These are phyloP conservation scores for Tuber brumale DNA, from an alignment of 495 filamentous ascomycete species.

Conservation along the genomic window DNA sequence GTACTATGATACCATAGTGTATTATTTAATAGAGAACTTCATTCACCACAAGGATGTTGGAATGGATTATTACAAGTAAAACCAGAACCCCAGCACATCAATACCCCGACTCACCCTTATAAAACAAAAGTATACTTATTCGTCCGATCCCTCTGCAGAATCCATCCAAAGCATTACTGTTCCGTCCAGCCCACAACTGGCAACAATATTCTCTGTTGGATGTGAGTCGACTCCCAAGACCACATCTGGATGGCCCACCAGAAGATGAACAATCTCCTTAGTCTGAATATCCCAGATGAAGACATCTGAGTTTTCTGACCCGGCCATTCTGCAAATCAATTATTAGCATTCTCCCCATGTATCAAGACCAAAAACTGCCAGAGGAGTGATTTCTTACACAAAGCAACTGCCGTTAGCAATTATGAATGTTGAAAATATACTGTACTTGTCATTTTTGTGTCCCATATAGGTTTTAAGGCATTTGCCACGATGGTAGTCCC, in stretches of 20 bases:
- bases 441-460: constrained; percentile 76
- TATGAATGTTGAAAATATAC: constrained; percentile 71
- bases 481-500: constrained; percentile 84
- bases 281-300: constrained; percentile 82
- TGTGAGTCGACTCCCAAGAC: constrained; percentile 76
- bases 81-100: neutral
- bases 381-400: constrained; percentile 51
- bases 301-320: constrained; percentile 80
- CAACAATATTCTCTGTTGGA: constrained; percentile 47
- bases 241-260: constrained; percentile 66
- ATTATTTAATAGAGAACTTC: neutral
- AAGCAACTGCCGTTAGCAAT: constrained; percentile 49
- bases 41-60: neutral
- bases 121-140: neutral
- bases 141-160: constrained; percentile 17
- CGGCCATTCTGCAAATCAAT: constrained; percentile 50
- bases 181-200: constrained; percentile 59
- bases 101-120: neutral
- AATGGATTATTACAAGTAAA: neutral
- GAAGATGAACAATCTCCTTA: constrained; percentile 71
- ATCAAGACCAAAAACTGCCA: neutral
- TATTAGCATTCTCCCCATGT: neutral
- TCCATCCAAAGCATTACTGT: constrained; percentile 58
- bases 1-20: neutral
- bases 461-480: constrained; percentile 97